A percentile compares a stretch with the other conserved stretches of the same genome.
phyloP scores from a whole-genome alignment of 306 rosid species.

The Quercus cerris region DNA sequence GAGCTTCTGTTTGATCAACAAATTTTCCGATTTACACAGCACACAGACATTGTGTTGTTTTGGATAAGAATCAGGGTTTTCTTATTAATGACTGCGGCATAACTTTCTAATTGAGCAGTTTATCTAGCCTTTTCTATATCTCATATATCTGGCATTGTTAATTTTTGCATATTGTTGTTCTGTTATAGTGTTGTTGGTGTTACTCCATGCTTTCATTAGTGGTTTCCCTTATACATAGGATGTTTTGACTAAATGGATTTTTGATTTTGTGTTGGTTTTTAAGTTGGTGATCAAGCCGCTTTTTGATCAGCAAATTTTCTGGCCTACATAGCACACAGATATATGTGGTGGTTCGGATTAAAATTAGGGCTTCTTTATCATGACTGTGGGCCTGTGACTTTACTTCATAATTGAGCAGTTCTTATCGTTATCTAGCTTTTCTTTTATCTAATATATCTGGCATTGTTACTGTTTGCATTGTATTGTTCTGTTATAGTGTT shows the following conservation, averaged over 20 bases:
- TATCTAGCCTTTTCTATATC: too few relatives aligned
- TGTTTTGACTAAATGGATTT: conserved; percentile 21
- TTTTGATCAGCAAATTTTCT: conserved; percentile 27
- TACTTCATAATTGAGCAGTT: conserved; percentile 3
- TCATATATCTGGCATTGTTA: neutral
- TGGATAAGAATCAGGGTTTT: conserved; percentile 19
- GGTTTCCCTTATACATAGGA: conserved; percentile 30
- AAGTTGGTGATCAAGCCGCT: conserved; percentile 9
- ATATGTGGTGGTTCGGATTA: conserved; percentile 26
- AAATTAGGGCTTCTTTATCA: conserved; percentile 5
- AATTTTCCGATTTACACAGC: conserved; percentile 20
- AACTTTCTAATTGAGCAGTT: conserved; percentile 5
- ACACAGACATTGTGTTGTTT: conserved; percentile 24
- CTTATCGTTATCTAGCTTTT: too few relatives aligned
- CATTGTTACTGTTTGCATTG: too few relatives aligned
- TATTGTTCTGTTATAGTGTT: too few relatives aligned
- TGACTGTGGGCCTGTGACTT: neutral
- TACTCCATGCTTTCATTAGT: too few relatives aligned
- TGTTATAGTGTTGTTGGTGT: too few relatives aligned
- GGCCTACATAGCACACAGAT: conserved; percentile 1
- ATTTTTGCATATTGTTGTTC: neutral
- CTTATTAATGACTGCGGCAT: conserved; percentile 6
- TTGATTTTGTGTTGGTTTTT: conserved; percentile 13
- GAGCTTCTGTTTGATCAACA: conserved; percentile 16
- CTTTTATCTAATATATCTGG: too few relatives aligned